Evolutionary conservation across 2,329 filamentous ascomycete genomes (phyloP).

Genomic region (Geosmithia morbida): DNA sequence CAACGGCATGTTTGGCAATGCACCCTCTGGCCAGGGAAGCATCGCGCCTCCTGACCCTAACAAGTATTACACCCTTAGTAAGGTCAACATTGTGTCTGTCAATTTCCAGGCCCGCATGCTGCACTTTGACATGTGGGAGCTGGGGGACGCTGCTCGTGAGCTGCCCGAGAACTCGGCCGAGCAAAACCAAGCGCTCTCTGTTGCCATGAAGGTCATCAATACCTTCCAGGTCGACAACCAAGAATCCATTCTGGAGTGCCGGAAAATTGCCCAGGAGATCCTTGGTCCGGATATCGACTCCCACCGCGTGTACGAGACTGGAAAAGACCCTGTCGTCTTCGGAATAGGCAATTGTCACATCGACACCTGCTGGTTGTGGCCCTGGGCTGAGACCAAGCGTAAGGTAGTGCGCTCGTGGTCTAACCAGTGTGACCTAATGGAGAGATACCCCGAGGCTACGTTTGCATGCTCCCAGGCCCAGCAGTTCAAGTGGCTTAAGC

Average conservation of each 20-base stretch:
- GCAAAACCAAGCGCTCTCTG: conserved; percentile 69
- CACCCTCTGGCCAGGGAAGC: conserved; percentile 57
- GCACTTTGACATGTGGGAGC: conserved; percentile 91
- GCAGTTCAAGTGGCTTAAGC: conserved; percentile 95
- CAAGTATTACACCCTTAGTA: conserved; percentile 60
- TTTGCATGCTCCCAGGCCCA: conserved; percentile 92
- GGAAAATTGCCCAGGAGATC: conserved; percentile 72
- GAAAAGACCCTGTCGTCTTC: conserved; percentile 62
- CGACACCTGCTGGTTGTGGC: conserved; percentile 97
- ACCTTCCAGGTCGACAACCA: conserved; percentile 70
- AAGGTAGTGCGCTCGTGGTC: conserved; percentile 95
- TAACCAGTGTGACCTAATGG: conserved; percentile 90
- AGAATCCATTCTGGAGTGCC: conserved; percentile 63
- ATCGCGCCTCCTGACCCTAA: conserved; percentile 86
- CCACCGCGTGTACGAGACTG: conserved; percentile 66
- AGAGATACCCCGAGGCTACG: conserved; percentile 83
- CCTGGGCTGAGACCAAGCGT: conserved; percentile 92
- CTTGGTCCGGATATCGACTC: conserved; percentile 72
- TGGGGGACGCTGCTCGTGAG: conserved; percentile 81
- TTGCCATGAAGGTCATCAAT: conserved; percentile 82
- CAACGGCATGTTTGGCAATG: conserved; percentile 96
- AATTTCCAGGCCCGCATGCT: conserved; percentile 75
- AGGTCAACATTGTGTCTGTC: conserved; percentile 77
- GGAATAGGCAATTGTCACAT: conserved; percentile 96
- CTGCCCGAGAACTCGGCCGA: conserved; percentile 83